Evolutionary conservation across 768 basidiomycete genomes (phyloP).

Genomic region (Leccinellum rugosiceps): DNA sequence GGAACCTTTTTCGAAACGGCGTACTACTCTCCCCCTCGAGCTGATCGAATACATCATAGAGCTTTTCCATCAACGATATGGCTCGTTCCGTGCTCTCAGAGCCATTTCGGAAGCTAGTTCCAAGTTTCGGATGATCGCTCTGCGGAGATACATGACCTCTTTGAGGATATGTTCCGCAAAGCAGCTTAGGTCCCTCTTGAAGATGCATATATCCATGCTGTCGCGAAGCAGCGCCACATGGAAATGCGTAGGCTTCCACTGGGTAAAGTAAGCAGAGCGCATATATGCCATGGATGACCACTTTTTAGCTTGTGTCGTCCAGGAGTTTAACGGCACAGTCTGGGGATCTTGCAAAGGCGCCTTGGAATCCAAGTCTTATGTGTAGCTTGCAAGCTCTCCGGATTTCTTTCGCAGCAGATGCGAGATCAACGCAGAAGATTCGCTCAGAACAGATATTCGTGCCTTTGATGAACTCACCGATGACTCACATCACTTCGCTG

Average conservation of each 20-base stretch:
- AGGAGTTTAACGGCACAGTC: conserved; percentile 22
- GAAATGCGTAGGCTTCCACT: conserved; percentile 34
- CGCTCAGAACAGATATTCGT: conserved; percentile 34
- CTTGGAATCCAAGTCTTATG: conserved; percentile 31
- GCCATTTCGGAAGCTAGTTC: conserved; percentile 41
- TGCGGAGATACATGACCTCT: conserved; percentile 35
- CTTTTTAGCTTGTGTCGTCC: background rate
- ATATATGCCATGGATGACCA: conserved; percentile 14
- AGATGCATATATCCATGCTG: conserved; percentile 28
- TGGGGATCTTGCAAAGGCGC: conserved; percentile 16
- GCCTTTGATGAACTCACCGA: conserved; percentile 25
- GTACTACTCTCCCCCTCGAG: conserved; percentile 31
- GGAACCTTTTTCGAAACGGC: conserved; percentile 9
- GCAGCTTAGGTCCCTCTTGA: conserved; percentile 30
- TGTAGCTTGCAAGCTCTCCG: conserved; percentile 37
- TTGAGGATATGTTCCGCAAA: conserved; percentile 19
- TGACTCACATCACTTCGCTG: conserved; percentile 43
- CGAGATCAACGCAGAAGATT: conserved; percentile 42
- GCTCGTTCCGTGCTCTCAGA: conserved; percentile 34
- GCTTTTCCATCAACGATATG: conserved; percentile 17
- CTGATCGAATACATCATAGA: conserved; percentile 30
- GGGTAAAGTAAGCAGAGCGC: conserved; percentile 44
- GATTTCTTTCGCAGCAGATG: conserved; percentile 43
- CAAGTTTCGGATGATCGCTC: conserved; percentile 39
- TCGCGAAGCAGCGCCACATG: conserved; percentile 16